phyloP scores from a whole-genome alignment of 345 rosid genomes.

The Eucalyptus sp. region DNA sequence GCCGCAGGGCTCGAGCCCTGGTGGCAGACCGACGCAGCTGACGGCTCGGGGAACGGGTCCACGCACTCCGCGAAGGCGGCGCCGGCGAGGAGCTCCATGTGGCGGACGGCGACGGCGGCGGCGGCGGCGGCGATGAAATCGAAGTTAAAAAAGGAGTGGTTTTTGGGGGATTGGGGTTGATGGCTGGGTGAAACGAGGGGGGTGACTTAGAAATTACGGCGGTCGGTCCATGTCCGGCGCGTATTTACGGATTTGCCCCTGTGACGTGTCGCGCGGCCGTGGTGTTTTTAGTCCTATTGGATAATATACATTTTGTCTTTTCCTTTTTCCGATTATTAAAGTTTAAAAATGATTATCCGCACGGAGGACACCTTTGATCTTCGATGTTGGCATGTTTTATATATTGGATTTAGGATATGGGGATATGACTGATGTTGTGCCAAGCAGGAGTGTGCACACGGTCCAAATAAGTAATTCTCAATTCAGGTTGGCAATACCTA shows the following conservation, averaged over 20 bases:
- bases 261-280: not conserved
- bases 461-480: accelerated
- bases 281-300: not conserved
- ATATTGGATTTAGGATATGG: not conserved
- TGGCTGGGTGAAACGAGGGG: not conserved
- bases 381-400: not conserved
- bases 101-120: not conserved
- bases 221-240: not conserved
- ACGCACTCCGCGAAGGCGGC: constrained; percentile 24
- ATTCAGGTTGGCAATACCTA: accelerated
- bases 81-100: constrained; percentile 52
- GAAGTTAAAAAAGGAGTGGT: not conserved
- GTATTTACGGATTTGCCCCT: not conserved
- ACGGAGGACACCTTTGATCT: not conserved
- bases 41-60: constrained; percentile 23
- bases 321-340: not conserved
- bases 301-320: not conserved
- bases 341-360: not conserved
- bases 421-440: not conserved
- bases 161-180: not conserved
- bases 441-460: not conserved
- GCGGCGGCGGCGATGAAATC: not conserved
- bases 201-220: not conserved
- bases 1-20: not conserved
- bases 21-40: constrained; percentile 1